phyloP scores from a whole-genome alignment of 176 grass and related monocot genomes.

The Chloris gayana region DNA sequence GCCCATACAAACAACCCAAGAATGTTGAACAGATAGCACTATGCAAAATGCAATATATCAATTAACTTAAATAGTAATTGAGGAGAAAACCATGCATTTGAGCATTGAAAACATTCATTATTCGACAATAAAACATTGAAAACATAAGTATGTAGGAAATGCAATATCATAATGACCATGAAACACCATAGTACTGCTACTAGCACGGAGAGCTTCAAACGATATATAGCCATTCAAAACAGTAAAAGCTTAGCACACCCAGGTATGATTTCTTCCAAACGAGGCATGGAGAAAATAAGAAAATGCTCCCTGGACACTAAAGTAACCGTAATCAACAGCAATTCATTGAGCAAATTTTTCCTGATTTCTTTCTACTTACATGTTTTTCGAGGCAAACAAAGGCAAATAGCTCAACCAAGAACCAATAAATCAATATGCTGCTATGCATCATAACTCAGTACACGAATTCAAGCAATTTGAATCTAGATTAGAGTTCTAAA shows the following conservation, averaged over 20 bases:
- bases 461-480: neutral
- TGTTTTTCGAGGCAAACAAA: neutral
- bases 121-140: no score
- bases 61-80: no score
- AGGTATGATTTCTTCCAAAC: no score
- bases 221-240: no score
- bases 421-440: neutral
- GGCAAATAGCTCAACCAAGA: neutral
- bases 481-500: neutral
- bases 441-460: neutral
- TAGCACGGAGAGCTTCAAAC: neutral
- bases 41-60: no score
- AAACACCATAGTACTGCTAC: neutral
- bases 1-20: neutral
- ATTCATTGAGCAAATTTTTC: no score
- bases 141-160: neutral
- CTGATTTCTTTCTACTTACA: no score
- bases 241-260: no score
- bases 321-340: no score
- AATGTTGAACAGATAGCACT: neutral
- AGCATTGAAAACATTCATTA: neutral
- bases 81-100: neutral
- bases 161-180: neutral
- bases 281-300: no score
- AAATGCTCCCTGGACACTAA: no score